Evolutionary conservation across 1,284 basidiomycete species (phyloP).

Genomic region (Rhodotorula sp.): DNA sequence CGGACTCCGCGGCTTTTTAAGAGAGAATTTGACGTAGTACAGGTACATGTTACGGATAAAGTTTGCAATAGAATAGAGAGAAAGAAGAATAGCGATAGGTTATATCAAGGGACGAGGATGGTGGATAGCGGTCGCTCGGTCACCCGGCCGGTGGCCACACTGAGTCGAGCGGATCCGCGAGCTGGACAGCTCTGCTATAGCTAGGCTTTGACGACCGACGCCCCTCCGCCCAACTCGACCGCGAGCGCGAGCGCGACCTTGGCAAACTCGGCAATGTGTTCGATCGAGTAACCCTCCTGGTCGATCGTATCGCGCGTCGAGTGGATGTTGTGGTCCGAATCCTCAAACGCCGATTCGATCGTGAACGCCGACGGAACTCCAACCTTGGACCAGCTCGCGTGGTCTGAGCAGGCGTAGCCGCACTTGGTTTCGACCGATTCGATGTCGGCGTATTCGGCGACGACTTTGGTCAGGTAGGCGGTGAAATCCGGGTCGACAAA

Average conservation of each 20-base stretch:
- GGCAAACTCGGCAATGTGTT: slow-evolving; percentile 47
- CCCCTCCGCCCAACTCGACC: slow-evolving; percentile 33
- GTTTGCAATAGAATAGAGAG: too few species aligned
- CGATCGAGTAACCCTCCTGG: slow-evolving; percentile 71
- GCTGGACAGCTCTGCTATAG: too few species aligned
- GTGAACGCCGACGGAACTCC: slow-evolving; percentile 50
- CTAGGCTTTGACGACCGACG: slow-evolving; percentile 5
- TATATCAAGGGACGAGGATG: too few species aligned
- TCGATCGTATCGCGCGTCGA: slow-evolving; percentile 75
- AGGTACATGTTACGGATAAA: too few species aligned
- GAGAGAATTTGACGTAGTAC: too few species aligned
- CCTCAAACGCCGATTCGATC: slow-evolving; percentile 42
- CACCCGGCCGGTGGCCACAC: too few species aligned
- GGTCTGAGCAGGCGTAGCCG: slow-evolving; percentile 90
- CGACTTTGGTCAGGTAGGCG: slow-evolving; percentile 66
- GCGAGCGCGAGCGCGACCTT: slow-evolving; percentile 28
- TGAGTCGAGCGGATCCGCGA: too few species aligned
- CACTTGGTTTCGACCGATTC: slow-evolving; percentile 56
- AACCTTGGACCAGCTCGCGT: slow-evolving; percentile 47
- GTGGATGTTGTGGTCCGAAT: slow-evolving; percentile 60
- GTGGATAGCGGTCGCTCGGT: too few species aligned
- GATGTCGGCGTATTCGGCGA: slow-evolving; percentile 64
- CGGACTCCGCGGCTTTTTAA: too few species aligned
- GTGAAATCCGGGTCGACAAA: slow-evolving; percentile 72
- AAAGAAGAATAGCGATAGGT: too few species aligned